Evolutionary conservation across 2,329 filamentous ascomycete genomes (phyloP).

Genomic region (Aspergillus sp.): DNA sequence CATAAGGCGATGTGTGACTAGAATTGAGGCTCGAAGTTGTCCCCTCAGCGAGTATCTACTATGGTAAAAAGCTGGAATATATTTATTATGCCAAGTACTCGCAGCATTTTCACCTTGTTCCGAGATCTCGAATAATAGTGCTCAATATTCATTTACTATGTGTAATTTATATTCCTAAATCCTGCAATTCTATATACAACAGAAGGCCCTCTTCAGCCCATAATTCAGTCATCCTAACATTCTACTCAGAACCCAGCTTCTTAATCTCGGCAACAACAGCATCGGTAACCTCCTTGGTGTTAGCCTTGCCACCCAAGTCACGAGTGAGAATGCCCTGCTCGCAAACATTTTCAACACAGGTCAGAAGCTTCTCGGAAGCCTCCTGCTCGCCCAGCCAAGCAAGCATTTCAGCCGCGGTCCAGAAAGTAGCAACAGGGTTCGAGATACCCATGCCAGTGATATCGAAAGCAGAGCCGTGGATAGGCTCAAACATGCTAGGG

Average conservation of each 20-base stretch:
- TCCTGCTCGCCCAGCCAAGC: constrained; percentile 62
- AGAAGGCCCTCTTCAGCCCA: no score
- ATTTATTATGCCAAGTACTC: no score
- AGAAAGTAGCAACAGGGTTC: constrained; percentile 67
- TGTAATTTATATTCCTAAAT: no score
- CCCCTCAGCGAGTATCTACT: no score
- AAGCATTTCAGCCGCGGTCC: constrained; percentile 70
- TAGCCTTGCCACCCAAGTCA: constrained; percentile 61
- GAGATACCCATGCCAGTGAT: constrained; percentile 63
- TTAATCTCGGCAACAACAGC: constrained; percentile 58
- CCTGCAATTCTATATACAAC: no score
- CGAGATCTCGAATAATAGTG: no score
- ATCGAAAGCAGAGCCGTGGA: constrained; percentile 65
- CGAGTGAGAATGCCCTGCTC: constrained; percentile 57
- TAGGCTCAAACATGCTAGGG: constrained; percentile 65
- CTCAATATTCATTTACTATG: no score
- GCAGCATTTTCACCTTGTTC: no score
- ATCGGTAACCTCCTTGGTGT: constrained; percentile 60
- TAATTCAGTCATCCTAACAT: no score
- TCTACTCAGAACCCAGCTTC: constrained; percentile 29
- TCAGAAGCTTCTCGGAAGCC: constrained; percentile 59
- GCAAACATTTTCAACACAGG: constrained; percentile 63
- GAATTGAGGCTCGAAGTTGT: no score
- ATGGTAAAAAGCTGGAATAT: no score
- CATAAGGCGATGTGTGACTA: no score